Evolutionary conservation across 805 yeast genomes (phyloP), one percentile per base, ranked within the genome.

Genomic region (Candida suzukii): DNA sequence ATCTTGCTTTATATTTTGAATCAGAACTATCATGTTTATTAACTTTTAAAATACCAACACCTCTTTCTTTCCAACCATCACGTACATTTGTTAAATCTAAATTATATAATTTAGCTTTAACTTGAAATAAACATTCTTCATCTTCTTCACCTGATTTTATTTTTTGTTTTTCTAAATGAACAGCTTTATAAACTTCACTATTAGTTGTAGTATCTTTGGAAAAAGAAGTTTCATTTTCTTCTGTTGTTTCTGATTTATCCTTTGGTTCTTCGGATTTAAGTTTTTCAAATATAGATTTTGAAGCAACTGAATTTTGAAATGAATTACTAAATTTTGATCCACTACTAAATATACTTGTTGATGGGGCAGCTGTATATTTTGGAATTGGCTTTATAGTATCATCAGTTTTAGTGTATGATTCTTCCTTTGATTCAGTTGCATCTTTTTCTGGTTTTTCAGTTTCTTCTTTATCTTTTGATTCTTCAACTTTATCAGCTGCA

Each of bases 1-100:
- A 58, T 51, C 99, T 76, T 0, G 81, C 70, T 41, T 73, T 73
- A 31, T 58, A 56, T 9, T 61, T 54, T 12, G 46, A 44, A 35
- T 65, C 63, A 11, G 14, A 11, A 26, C 29, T 26, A 13, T 43
- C 39, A 22, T 58, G 43, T 40, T 54, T 49, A 60, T 93, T 91
- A 21, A 93, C 73, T 56, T 87, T 95, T n/a, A 93, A 64, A 4
- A 77, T 73, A 2, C 99, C 99, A 33, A 84, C 71, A 20, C 99
- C 99, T 54, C 93, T 77, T 62, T 93, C 99, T 58, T 87, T 93
- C 99, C 99, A 93, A 2, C 96, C 96, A 16, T 73, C 78, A 9
- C 73, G 58, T 3, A 83, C 68, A 29, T 78, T 73, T 0, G 80
- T 66, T 25, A 90, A 66, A 52, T 85, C 84, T 50, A 87, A 64